Conservation (phyloP, 78 protist genomes). For the Dictyostelium firmibasis region DNA sequence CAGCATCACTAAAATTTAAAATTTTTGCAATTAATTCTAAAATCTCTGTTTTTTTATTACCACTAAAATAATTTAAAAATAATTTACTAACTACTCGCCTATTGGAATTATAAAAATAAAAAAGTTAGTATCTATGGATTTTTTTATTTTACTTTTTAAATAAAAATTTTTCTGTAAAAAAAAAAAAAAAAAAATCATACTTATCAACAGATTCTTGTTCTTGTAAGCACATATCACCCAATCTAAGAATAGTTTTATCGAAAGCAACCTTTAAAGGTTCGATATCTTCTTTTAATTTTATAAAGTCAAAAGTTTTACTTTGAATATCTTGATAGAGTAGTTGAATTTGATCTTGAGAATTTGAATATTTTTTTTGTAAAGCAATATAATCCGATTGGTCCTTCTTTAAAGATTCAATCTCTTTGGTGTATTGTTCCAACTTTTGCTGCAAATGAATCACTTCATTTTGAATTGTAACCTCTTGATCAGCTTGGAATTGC, state of each 20-base stretch:
- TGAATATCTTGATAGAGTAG: neutral
- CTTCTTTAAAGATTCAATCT: neutral
- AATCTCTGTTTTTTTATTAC: slow-evolving; percentile 19
- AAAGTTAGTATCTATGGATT: neutral
- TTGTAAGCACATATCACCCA: slow-evolving; percentile 66
- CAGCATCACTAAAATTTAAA: slow-evolving; percentile 47
- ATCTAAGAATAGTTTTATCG: slow-evolving; percentile 49
- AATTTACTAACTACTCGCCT: slow-evolving; percentile 72
- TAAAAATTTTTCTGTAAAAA: no score
- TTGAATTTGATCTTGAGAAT: neutral
- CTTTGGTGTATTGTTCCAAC: neutral
- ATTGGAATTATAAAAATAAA: neutral
- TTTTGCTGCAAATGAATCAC: slow-evolving; percentile 10
- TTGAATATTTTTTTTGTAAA: neutral
- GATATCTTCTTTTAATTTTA: slow-evolving; percentile 42
- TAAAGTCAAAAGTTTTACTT: slow-evolving; percentile 14
- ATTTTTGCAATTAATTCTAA: slow-evolving; percentile 62
- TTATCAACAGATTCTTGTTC: slow-evolving; percentile 79
- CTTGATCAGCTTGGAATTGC: slow-evolving; percentile 77
- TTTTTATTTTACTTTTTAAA: neutral
- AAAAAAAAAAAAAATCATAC: neutral
- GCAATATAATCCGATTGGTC: neutral
- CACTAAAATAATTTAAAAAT: slow-evolving; percentile 45
- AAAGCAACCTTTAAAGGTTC: slow-evolving; percentile 71
- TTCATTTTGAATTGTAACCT: slow-evolving; percentile 33